Percentiles rank a stretch among this genome's conserved stretches.
Conservation (phyloP, 768 basidiomycete species). For the Suillus paluster region DNA sequence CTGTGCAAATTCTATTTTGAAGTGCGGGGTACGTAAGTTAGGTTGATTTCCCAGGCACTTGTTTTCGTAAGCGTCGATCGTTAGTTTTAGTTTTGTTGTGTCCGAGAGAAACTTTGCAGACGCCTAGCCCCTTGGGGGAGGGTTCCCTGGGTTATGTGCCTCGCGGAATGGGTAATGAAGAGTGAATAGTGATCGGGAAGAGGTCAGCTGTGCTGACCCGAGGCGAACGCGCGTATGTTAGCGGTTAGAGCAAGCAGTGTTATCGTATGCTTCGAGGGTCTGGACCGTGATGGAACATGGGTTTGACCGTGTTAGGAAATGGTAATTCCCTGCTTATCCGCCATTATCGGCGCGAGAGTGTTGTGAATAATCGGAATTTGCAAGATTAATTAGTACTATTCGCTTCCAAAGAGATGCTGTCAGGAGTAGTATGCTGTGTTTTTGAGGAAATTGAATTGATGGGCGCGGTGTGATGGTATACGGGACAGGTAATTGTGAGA, state of each 20-base stretch:
- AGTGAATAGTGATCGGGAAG: slow-evolving; percentile 1
- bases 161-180: slow-evolving; percentile 6
- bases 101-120: slow-evolving; percentile 4
- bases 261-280: neutral
- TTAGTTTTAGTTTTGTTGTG: neutral
- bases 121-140: neutral
- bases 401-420: neutral
- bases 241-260: neutral
- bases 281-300: neutral
- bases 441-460: neutral
- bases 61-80: slow-evolving; percentile 12
- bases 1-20: neutral
- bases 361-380: neutral
- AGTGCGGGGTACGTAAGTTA: slow-evolving; percentile 6
- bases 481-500: neutral
- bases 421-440: neutral
- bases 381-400: slow-evolving; percentile 5
- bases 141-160: slow-evolving; percentile 8
- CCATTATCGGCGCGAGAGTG: neutral
- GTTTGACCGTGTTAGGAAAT: neutral
- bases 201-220: neutral
- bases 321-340: slow-evolving; percentile 2
- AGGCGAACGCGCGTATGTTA: neutral
- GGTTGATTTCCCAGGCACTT: slow-evolving; percentile 10
- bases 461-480: neutral